These are phyloP conservation scores for Calonectria hongkongensis DNA, from an alignment of 2,329 filamentous ascomycete genomes.

Conservation along the genomic window DNA sequence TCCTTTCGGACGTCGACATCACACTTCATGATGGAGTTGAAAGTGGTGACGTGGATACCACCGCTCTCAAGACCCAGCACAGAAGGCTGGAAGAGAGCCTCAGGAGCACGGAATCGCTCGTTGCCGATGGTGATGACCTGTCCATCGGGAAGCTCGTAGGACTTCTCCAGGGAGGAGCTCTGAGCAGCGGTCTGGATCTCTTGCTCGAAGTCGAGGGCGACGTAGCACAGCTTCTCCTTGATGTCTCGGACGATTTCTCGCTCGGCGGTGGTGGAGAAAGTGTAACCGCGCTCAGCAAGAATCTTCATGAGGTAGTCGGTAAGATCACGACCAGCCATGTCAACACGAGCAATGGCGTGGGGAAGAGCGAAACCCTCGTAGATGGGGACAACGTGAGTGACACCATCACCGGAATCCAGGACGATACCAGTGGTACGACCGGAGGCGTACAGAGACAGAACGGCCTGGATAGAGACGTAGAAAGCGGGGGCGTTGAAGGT, in stretches of 20 bases:
- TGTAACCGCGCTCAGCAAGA: slow-evolving; percentile 98
- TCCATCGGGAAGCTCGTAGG: slow-evolving; percentile 99
- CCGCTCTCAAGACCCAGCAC: slow-evolving; percentile 98
- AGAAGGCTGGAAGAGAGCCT: slow-evolving; percentile 99
- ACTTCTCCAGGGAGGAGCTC: slow-evolving; percentile 99
- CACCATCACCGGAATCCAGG: slow-evolving; percentile 99
- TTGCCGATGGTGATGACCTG: slow-evolving; percentile 99
- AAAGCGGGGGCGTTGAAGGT: slow-evolving; percentile 99
- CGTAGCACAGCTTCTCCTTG: slow-evolving; percentile 99
- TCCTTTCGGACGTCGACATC: slow-evolving; percentile 99
- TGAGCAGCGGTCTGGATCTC: slow-evolving; percentile 99
- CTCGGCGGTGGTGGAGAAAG: slow-evolving; percentile 99
- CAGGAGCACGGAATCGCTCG: slow-evolving; percentile 99
- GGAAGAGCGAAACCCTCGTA: slow-evolving; percentile 99
- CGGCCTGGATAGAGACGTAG: slow-evolving; percentile 99
- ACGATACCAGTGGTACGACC: slow-evolving; percentile 99
- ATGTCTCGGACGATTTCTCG: slow-evolving; percentile 99
- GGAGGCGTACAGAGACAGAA: slow-evolving; percentile 98
- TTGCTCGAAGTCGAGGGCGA: slow-evolving; percentile 99
- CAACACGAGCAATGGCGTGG: slow-evolving; percentile 99
- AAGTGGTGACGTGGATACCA: slow-evolving; percentile 99
- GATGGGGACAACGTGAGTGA: slow-evolving; percentile 99
- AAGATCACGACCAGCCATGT: slow-evolving; percentile 99
- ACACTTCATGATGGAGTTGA: slow-evolving; percentile 99
- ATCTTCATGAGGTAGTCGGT: slow-evolving; percentile 99